A percentile compares a stretch with the other conserved stretches of the same genome.
These are phyloP conservation scores for Yamadazyma epiphylla DNA, from an alignment of 1,139 yeast genomes.

Conservation along the genomic window DNA sequence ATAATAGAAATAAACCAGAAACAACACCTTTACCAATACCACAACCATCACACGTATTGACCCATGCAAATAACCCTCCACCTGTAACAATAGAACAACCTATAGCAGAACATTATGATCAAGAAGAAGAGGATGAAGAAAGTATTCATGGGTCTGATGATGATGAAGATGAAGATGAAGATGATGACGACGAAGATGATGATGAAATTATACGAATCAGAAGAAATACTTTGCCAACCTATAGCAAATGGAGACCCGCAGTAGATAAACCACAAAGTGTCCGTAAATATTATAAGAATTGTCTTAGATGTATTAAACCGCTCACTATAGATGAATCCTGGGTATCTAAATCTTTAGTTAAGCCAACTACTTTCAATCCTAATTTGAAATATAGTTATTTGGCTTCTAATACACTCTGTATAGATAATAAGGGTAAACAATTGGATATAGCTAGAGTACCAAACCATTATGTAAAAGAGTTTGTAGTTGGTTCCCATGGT, in stretches of 20 bases:
- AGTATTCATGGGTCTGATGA: constrained; percentile 9
- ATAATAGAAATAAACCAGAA: constrained; percentile 2
- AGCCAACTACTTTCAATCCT: constrained; percentile 38
- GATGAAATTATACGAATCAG: constrained; percentile 14
- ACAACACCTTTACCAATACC: neutral
- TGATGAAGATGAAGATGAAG: constrained; percentile 17
- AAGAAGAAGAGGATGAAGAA: constrained; percentile 1
- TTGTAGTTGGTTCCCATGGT: constrained; percentile 39
- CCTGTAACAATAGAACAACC: neutral
- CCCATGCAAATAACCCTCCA: neutral
- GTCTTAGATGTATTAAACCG: constrained; percentile 56
- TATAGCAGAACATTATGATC: constrained; percentile 2
- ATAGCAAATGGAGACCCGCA: constrained; percentile 47
- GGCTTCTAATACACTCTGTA: constrained; percentile 18
- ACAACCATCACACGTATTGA: no score
- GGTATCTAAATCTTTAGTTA: constrained; percentile 47
- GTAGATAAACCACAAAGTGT: constrained; percentile 34
- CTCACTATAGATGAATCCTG: constrained; percentile 51
- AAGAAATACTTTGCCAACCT: constrained; percentile 4
- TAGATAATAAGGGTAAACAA: neutral
- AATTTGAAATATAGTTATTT: constrained; percentile 21
- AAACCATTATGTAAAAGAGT: constrained; percentile 38
- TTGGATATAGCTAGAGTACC: constrained; percentile 28
- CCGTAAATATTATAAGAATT: constrained; percentile 47
- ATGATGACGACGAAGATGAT: constrained; percentile 16